phyloP scores from a whole-genome alignment of 495 filamentous ascomycete species.

The Podospora appendiculata region DNA sequence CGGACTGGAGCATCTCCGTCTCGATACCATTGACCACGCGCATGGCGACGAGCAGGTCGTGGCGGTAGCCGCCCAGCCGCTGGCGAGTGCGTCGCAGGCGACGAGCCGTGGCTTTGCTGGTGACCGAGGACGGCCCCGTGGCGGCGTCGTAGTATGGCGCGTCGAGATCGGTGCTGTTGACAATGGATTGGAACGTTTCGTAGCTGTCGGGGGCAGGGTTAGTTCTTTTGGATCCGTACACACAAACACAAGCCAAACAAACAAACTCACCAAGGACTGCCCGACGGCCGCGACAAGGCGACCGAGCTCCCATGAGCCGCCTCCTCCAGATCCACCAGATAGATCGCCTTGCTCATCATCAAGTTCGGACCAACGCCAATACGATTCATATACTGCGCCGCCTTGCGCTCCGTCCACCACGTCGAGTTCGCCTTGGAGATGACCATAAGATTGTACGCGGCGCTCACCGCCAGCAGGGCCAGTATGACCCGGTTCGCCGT shows the following conservation, averaged over 20 bases:
- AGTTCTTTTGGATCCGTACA: background rate
- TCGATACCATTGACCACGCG: constrained; percentile 86
- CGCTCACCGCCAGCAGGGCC: constrained; percentile 55
- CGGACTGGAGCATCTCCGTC: constrained; percentile 68
- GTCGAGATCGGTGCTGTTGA: constrained; percentile 45
- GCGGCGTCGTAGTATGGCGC: constrained; percentile 38
- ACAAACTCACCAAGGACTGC: constrained; percentile 16
- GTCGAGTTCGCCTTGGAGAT: constrained; percentile 56
- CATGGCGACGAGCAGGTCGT: constrained; percentile 86
- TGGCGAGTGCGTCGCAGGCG: constrained; percentile 72
- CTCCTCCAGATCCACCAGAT: constrained; percentile 73
- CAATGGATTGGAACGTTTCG: constrained; percentile 46
- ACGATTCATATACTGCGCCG: constrained; percentile 66
- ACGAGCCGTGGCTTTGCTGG: constrained; percentile 52
- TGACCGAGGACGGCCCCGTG: constrained; percentile 30
- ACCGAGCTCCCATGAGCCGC: constrained; percentile 35
- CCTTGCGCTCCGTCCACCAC: constrained; percentile 83
- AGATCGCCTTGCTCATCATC: constrained; percentile 79
- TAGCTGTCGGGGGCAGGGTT: constrained; percentile 30
- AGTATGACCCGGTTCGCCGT: constrained; percentile 73
- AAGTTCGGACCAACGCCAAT: constrained; percentile 72
- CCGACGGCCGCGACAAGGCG: constrained; percentile 17
- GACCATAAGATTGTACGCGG: constrained; percentile 62
- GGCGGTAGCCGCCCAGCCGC: constrained; percentile 74
- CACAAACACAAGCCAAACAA: background rate